These are phyloP conservation scores for Lyophyllum decastes DNA, from an alignment of 768 basidiomycete species.

Conservation along the genomic window DNA sequence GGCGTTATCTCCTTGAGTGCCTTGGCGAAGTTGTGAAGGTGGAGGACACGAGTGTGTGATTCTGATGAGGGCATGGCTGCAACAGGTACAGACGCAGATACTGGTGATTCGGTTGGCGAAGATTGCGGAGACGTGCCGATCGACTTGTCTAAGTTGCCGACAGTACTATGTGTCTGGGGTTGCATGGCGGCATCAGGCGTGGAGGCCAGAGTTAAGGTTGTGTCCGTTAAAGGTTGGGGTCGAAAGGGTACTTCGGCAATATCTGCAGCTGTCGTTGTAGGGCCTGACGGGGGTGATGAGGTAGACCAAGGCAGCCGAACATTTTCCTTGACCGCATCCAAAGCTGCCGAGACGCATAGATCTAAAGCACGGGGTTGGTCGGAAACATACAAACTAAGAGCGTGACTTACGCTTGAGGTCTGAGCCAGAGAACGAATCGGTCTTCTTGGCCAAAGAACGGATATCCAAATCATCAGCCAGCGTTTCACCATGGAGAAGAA, in stretches of 20 bases:
- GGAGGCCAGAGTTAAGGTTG: no score
- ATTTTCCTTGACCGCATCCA: slow-evolving; percentile 88
- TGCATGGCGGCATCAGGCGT: not conserved
- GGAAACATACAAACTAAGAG: slow-evolving; percentile 8
- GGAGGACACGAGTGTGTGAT: slow-evolving; percentile 31
- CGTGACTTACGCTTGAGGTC: slow-evolving; percentile 83
- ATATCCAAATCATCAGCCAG: slow-evolving; percentile 67
- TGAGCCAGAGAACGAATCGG: slow-evolving; percentile 89
- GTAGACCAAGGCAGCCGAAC: slow-evolving; percentile 78
- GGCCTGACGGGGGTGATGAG: not conserved
- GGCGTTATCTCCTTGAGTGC: slow-evolving; percentile 90
- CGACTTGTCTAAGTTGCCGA: not conserved
- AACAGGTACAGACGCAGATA: slow-evolving; percentile 9
- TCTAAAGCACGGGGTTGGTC: slow-evolving; percentile 47
- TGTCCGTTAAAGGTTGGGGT: not conserved
- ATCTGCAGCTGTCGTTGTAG: not conserved
- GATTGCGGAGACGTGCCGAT: not conserved
- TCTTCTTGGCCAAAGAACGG: slow-evolving; percentile 61
- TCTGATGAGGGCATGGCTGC: slow-evolving; percentile 6
- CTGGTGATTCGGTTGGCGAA: not conserved
- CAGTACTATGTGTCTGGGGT: not conserved
- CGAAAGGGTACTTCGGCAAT: not conserved
- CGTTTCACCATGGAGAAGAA: slow-evolving; percentile 80
- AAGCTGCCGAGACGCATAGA: slow-evolving; percentile 88
- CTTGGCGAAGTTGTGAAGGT: slow-evolving; percentile 71